Evolutionary conservation across 345 rosid genomes (phyloP).

Genomic region (Corchorus capsularis): DNA sequence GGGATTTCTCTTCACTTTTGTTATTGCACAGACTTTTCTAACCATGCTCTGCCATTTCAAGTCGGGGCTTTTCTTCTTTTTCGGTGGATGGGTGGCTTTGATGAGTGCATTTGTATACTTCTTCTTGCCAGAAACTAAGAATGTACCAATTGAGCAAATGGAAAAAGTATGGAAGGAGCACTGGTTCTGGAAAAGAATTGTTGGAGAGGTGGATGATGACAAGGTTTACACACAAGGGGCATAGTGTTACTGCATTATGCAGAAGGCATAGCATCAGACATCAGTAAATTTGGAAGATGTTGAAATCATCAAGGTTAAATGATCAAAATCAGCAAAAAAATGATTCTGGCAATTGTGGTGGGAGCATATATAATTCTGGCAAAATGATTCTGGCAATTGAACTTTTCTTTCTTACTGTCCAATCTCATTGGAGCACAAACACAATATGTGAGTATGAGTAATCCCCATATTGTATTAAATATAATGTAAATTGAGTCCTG

Average conservation of each 20-base stretch:
- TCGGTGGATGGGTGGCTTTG: constrained; percentile 45
- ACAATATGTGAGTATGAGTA: constrained; percentile 78
- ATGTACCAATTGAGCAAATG: constrained; percentile 57
- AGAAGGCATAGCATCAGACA: background rate
- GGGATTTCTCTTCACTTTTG: constrained; percentile 50
- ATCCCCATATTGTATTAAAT: background rate
- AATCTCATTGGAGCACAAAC: constrained; percentile 94
- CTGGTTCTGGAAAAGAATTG: constrained; percentile 48
- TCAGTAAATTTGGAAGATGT: no score
- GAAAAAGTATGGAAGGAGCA: constrained; percentile 54
- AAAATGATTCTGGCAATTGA: no score
- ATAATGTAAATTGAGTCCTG: background rate
- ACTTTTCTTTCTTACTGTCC: no score
- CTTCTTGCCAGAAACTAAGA: constrained; percentile 59
- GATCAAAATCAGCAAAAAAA: no score
- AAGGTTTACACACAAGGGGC: constrained; percentile 25
- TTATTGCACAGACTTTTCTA: constrained; percentile 56
- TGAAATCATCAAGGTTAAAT: background rate
- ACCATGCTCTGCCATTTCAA: constrained; percentile 60
- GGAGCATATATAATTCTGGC: no score
- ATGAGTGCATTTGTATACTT: constrained; percentile 53
- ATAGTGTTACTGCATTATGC: no score
- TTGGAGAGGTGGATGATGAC: constrained; percentile 26
- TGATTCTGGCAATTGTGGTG: no score
- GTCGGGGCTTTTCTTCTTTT: constrained; percentile 62